Base-by-base conservation (phyloP, 164 flowering plant genomes). In the Nelumbo lutea region DNA sequence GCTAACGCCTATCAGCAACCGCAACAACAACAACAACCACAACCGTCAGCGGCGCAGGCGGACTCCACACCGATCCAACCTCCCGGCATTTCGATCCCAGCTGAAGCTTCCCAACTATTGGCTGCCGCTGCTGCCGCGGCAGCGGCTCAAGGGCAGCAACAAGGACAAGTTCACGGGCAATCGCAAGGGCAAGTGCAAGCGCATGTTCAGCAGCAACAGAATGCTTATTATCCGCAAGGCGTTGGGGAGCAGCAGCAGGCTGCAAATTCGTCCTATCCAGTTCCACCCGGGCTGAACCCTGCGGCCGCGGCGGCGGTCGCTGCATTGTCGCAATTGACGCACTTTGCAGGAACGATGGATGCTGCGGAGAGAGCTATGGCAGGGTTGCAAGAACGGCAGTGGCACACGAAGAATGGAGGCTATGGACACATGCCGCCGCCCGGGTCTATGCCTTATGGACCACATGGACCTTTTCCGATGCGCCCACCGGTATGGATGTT, bases 251-350 rank as follows among this genome's bases (percentile, higher is more conserved):
- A 77, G 64, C 70, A 55, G 51, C 60, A 63, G 15, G 53, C 38
- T 10, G 38, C 45, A 3, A 38, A 56, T 6, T 53, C 65, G 6
- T 42, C 60, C 9, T 58, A 55, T 10, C 67, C 73, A 2, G 56
- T 50, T 6, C 64, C 70, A 0, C 42, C 70, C 3, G 84, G 79
- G 71, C 69, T 82, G 46, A 78, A 82, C 64, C 75, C 83, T 3
- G 83, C 83, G 4, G 85, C 83, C 0, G 85, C 85, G 0, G 83
- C 83, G 1, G 83, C 85, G 1, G 79, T 78, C 38, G 76, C 80
- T 4, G 85, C 83, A 8, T 77, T 80, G 62, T 74, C 81, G 7
- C 80, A 82, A 67, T 64, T 80, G 73, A 71, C 79, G 15, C 85
- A 82, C 44, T 80, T 67, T 70, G 83, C 79, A 1, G 81, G 81